These are phyloP conservation scores for Plicaturopsis crispa DNA, from an alignment of 768 basidiomycete species.

Conservation along the genomic window DNA sequence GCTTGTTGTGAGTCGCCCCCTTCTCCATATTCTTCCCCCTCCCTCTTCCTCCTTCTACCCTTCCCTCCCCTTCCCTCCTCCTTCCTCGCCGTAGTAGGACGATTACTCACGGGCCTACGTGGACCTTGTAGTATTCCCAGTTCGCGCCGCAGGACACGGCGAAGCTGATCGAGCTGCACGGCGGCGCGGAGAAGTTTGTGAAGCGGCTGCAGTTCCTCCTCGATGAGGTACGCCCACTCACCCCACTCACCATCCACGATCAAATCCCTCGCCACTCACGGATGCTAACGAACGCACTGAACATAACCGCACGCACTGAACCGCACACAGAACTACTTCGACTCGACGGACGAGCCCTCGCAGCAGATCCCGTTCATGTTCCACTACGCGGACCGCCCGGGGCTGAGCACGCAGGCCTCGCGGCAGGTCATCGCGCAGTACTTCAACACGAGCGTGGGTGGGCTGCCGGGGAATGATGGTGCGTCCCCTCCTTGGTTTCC, in stretches of 20 bases:
- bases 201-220: constrained; percentile 51
- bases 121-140: too few relatives aligned
- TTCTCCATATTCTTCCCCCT: not conserved
- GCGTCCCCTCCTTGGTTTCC: constrained; percentile 7
- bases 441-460: constrained; percentile 49
- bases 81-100: too few relatives aligned
- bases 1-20: constrained; percentile 37
- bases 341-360: constrained; percentile 56
- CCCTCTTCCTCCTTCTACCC: too few relatives aligned
- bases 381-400: constrained; percentile 57
- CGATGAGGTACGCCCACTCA: constrained; percentile 28
- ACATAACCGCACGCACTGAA: not conserved
- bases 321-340: constrained; percentile 43
- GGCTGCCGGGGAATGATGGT: constrained; percentile 65
- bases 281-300: too few relatives aligned
- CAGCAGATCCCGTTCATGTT: constrained; percentile 68
- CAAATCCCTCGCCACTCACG: too few relatives aligned
- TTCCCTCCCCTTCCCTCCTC: too few relatives aligned
- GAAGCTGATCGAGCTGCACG: constrained; percentile 52
- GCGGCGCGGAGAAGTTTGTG: constrained; percentile 46
- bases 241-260: not conserved
- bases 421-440: constrained; percentile 46
- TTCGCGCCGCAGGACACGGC: constrained; percentile 63
- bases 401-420: constrained; percentile 48
- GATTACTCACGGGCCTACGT: too few relatives aligned